Evolutionary conservation across 352 stramenopile species (phyloP).

Genomic region (Phytopythium delawarense): DNA sequence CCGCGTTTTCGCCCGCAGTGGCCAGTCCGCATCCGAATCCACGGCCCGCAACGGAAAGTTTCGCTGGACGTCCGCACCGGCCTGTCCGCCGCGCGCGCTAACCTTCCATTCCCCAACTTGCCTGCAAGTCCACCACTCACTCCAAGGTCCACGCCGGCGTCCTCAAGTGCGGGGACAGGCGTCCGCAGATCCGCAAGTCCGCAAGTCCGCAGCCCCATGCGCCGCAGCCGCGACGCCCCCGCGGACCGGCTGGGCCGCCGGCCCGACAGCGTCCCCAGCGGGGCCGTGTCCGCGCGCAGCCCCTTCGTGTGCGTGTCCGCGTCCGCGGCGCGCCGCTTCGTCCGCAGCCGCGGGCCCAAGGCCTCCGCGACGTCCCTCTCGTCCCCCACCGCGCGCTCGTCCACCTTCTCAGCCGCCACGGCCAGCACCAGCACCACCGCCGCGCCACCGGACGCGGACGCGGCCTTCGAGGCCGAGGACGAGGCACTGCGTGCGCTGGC

Average conservation of each 20-base stretch:
- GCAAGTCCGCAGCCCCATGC: not conserved
- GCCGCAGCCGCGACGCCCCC: not conserved
- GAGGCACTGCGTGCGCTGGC: constrained; percentile 20
- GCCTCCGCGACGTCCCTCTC: not conserved
- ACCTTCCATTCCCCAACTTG: constrained; percentile 1
- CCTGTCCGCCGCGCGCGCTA: not conserved
- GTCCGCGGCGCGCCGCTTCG: not conserved
- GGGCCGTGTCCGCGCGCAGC: constrained; percentile 14
- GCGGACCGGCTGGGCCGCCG: not conserved
- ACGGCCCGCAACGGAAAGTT: no score
- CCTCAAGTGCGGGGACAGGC: not conserved
- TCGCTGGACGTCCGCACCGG: not conserved
- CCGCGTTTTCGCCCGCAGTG: not conserved
- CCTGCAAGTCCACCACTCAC: not conserved
- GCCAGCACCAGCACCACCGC: not conserved
- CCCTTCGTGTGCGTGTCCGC: constrained; percentile 14
- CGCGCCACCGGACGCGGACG: not conserved
- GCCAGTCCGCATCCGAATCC: not conserved
- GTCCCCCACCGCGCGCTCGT: constrained; percentile 20
- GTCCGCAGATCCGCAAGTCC: not conserved
- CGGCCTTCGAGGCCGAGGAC: constrained; percentile 17
- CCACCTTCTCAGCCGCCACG: constrained; percentile 1
- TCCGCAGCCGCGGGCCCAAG: not conserved
- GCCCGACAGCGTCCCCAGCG: not conserved
- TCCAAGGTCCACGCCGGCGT: not conserved